Evolutionary conservation across 257 asterid genomes (phyloP).

Genomic region (Gentiana macrophylla): DNA sequence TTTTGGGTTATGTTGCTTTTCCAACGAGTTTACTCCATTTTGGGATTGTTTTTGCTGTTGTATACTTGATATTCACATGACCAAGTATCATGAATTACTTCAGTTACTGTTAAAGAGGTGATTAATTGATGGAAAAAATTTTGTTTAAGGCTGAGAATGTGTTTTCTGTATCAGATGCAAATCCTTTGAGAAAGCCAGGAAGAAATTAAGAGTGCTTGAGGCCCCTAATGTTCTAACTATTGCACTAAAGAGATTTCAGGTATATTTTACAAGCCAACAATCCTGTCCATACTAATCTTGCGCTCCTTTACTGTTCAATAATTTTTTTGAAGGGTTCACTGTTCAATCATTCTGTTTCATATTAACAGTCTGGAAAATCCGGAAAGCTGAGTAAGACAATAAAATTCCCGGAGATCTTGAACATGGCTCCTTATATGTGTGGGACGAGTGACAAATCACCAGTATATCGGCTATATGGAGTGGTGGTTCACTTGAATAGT

Average conservation of each 20-base stretch:
- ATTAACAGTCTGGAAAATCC: constrained; percentile 53
- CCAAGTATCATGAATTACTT: too few relatives aligned
- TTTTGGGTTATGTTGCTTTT: too few relatives aligned
- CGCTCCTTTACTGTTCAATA: constrained; percentile 7
- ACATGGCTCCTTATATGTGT: constrained; percentile 70
- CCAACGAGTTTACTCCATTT: too few relatives aligned
- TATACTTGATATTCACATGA: too few relatives aligned
- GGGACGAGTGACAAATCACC: constrained; percentile 83
- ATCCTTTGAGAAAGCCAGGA: constrained; percentile 70
- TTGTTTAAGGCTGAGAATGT: not conserved
- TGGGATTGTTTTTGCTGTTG: too few relatives aligned
- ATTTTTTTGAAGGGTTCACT: not conserved
- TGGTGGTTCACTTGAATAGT: constrained; percentile 64
- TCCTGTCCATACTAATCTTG: not conserved
- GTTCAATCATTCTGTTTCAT: constrained; percentile 3
- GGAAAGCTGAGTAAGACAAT: constrained; percentile 73
- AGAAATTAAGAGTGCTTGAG: constrained; percentile 69
- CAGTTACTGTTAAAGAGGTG: too few relatives aligned
- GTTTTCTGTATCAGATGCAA: constrained; percentile 41
- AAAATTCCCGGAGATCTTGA: constrained; percentile 58
- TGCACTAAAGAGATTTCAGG: constrained; percentile 84
- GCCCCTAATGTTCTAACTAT: constrained; percentile 87
- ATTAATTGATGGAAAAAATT: too few relatives aligned
- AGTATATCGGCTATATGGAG: constrained; percentile 71
- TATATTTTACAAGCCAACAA: constrained; percentile 9